A percentile compares a stretch with the other conserved stretches of the same genome.
These are phyloP conservation scores for Punica granatum DNA, from an alignment of 345 rosid species.

Conservation along the genomic window DNA sequence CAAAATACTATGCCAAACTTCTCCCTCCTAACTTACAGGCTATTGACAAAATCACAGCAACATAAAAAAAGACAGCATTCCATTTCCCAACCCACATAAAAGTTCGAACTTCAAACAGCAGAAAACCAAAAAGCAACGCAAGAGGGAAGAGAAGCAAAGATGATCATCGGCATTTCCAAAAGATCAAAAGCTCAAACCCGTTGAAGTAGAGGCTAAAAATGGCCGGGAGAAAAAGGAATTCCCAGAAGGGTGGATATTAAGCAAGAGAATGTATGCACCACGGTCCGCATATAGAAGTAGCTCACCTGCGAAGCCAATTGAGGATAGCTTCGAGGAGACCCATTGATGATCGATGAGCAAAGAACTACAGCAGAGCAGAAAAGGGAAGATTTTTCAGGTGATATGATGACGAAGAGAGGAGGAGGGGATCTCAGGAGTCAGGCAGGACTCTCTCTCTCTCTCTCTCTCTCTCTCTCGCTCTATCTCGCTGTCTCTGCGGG, in stretches of 20 bases:
- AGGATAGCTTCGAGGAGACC: slow-evolving; percentile 18
- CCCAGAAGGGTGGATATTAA: not conserved
- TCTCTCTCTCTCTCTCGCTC: not conserved
- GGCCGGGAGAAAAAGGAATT: not conserved
- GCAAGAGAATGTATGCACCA: not conserved
- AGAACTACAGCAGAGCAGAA: not conserved
- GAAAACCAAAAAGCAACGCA: not conserved
- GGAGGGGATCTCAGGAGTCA: slow-evolving; percentile 1
- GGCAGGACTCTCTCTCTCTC: not conserved
- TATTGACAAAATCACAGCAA: not conserved
- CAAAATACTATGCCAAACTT: not conserved
- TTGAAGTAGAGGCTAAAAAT: not conserved
- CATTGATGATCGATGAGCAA: slow-evolving; percentile 4
- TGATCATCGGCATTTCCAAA: not conserved
- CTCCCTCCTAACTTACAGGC: not conserved
- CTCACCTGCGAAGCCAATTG: slow-evolving; percentile 20
- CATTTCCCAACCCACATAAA: not conserved
- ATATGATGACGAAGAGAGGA: not conserved
- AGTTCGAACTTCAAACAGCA: not conserved
- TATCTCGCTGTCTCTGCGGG: not conserved
- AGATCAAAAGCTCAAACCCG: not conserved
- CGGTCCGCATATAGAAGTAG: not conserved
- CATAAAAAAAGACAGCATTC: not conserved
- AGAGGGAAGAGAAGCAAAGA: not conserved
- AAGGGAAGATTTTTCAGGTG: slow-evolving; percentile 3